Base-by-base conservation (phyloP, 2,329 filamentous ascomycete genomes). In the Fusarium abutilonis region DNA sequence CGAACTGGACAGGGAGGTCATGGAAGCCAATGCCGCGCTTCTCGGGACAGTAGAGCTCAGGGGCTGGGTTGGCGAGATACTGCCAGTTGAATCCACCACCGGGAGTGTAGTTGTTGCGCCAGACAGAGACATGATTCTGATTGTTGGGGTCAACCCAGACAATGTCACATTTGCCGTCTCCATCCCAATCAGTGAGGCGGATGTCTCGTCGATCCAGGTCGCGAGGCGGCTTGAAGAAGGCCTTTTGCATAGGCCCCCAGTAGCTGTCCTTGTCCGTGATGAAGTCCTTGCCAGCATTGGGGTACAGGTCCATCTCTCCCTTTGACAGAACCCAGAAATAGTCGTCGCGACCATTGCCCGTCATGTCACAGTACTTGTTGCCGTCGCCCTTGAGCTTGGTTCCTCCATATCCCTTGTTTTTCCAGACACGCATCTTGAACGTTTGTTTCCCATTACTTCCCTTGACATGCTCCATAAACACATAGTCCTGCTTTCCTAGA, bases 161-260 rank as follows among this genome's bases (percentile, higher is more conserved):
- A 38, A 76, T 70, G 39, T 78, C 76, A 44, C 70, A 73, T 2
- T 60, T 47, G 1, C 76, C 75, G 57, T 78, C 75, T 7, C 72
- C 73, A 41, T 79, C 70, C 73, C 73, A 78, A 57, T 78, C 76
- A 2, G 64, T 69, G 6, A 78, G 60, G 42, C 77, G 72, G 3
- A 78, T 45, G 39, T 69, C 69, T 6, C 71, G 64, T 7, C 74
- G 68, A 47, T 74, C 60, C 23, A 63, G 9, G 4, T 35, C 23
- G 4, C 29, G 40, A 28, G 13, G 5, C 21, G 38, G 38, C 38
- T 40, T 40, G 9, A 21, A 40, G 38, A 40, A 21, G 38, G 17
- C 19, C 38, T 23, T 40, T 14, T 40, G 38, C 15, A 40, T 40
- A 14, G 38, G 38, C 4, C 15, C 17, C 38, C 38, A 40, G 38